A percentile compares a stretch with the other conserved stretches of the same genome.
These are phyloP conservation scores for Penicillium dipodomyicola DNA, from an alignment of 495 filamentous ascomycete genomes.

Conservation along the genomic window DNA sequence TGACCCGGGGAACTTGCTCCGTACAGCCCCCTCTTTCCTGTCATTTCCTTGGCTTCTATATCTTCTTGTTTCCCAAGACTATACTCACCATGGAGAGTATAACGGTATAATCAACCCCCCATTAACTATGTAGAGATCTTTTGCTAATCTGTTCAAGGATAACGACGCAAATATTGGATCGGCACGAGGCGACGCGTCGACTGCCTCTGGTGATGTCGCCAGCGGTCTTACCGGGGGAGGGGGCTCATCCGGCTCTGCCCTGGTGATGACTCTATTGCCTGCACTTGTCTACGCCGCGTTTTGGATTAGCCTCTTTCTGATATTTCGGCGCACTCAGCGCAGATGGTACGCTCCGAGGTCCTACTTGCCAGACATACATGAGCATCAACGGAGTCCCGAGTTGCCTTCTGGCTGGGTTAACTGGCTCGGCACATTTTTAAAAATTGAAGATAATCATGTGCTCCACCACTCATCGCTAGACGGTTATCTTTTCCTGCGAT, in stretches of 20 bases:
- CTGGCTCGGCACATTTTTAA: constrained; percentile 62
- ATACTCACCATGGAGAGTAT: constrained; percentile 14
- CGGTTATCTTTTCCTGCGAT: constrained; percentile 80
- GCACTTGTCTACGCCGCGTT: constrained; percentile 62
- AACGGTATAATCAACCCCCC: constrained; percentile 8
- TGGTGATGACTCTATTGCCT: constrained; percentile 71
- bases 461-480: constrained; percentile 70
- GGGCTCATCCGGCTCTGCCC: constrained; percentile 47
- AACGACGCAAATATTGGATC: constrained; percentile 47
- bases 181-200: constrained; percentile 41
- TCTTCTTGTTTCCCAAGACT: constrained; percentile 1
- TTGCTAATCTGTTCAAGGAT: constrained; percentile 23
- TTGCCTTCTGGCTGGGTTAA: constrained; percentile 51
- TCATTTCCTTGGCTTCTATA: neutral
- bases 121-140: neutral
- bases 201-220: constrained; percentile 36
- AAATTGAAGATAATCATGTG: constrained; percentile 58
- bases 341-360: constrained; percentile 82
- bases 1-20: constrained; percentile 15
- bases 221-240: constrained; percentile 29
- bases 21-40: constrained; percentile 1
- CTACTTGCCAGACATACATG: constrained; percentile 68
- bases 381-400: constrained; percentile 47
- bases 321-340: constrained; percentile 67
- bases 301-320: constrained; percentile 69